These are phyloP conservation scores for Baudoinia panamericana DNA, from an alignment of 495 filamentous ascomycete species.

Conservation along the genomic window DNA sequence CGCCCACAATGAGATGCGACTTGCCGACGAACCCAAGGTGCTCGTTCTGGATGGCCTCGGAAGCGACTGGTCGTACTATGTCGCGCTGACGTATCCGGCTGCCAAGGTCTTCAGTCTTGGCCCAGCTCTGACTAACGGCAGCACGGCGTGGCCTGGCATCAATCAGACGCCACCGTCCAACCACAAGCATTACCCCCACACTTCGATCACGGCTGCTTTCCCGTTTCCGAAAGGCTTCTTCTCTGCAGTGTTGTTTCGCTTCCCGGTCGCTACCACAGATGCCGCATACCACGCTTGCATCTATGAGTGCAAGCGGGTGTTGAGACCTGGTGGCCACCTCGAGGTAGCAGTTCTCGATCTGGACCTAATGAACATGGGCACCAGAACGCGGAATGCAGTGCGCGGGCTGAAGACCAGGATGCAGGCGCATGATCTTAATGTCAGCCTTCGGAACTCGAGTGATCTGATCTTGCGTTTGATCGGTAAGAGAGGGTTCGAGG, in stretches of 20 bases:
- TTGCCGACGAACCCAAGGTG: slow-evolving; percentile 44
- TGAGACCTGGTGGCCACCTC: slow-evolving; percentile 79
- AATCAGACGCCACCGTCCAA: slow-evolving; percentile 52
- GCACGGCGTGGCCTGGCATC: slow-evolving; percentile 31
- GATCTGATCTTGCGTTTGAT: slow-evolving; percentile 68
- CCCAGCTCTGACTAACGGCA: slow-evolving; percentile 34
- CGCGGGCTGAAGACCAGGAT: slow-evolving; percentile 66
- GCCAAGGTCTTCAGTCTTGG: slow-evolving; percentile 78
- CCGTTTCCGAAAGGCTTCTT: slow-evolving; percentile 85
- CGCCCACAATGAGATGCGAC: slow-evolving; percentile 60
- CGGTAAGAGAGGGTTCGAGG: slow-evolving; percentile 65
- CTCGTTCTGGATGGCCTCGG: slow-evolving; percentile 87
- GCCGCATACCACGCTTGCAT: slow-evolving; percentile 63
- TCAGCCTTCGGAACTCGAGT: slow-evolving; percentile 58
- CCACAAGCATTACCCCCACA: slow-evolving; percentile 71
- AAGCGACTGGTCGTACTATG: slow-evolving; percentile 96
- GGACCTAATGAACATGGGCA: slow-evolving; percentile 35
- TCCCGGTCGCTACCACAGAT: slow-evolving; percentile 65
- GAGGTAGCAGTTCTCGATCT: slow-evolving; percentile 35
- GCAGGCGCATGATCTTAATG: slow-evolving; percentile 45
- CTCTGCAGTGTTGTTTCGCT: slow-evolving; percentile 72
- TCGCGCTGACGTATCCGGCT: slow-evolving; percentile 75
- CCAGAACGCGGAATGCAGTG: slow-evolving; percentile 58
- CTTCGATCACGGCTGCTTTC: slow-evolving; percentile 52
- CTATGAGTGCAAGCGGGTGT: slow-evolving; percentile 77